phyloP scores from a whole-genome alignment of 2,329 filamentous ascomycete species.

The Fusarium sp. region DNA sequence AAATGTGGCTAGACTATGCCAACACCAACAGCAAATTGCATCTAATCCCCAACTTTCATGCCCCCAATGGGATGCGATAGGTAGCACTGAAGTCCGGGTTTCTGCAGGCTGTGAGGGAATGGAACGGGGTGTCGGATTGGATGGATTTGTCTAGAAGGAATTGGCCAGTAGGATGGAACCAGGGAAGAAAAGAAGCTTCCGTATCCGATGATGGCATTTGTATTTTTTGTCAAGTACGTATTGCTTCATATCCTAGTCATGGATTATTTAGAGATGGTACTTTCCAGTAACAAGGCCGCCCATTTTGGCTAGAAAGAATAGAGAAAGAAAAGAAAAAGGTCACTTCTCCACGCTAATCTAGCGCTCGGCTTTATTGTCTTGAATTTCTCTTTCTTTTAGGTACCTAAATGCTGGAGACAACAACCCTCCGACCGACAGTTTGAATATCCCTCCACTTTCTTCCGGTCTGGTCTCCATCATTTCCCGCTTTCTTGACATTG shows the following conservation, averaged over 20 bases:
- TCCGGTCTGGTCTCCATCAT: constrained; percentile 38
- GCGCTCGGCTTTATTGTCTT: constrained; percentile 18
- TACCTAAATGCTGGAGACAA: no score
- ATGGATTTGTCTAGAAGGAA: constrained; percentile 5
- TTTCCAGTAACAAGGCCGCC: constrained; percentile 28
- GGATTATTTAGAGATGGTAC: background rate
- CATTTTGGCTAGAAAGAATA: constrained; percentile 13
- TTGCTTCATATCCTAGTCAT: background rate
- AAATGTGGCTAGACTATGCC: background rate
- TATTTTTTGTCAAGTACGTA: background rate
- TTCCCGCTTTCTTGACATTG: constrained; percentile 26
- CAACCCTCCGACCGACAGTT: constrained; percentile 37
- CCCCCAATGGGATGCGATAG: background rate
- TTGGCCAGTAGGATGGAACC: constrained; percentile 21
- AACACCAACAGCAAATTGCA: constrained; percentile 11
- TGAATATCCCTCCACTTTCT: constrained; percentile 41
- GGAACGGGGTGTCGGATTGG: constrained; percentile 21
- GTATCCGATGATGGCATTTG: constrained; percentile 4
- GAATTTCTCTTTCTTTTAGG: constrained; percentile 9
- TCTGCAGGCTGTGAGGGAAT: constrained; percentile 17
- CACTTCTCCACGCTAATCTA: constrained; percentile 12
- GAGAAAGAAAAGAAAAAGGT: background rate
- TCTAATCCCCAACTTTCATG: constrained; percentile 14
- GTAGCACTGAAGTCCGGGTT: constrained; percentile 3
- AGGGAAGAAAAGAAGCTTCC: background rate